Base-by-base conservation (phyloP, 495 filamentous ascomycete genomes). In the Hypoxylon rickii region DNA sequence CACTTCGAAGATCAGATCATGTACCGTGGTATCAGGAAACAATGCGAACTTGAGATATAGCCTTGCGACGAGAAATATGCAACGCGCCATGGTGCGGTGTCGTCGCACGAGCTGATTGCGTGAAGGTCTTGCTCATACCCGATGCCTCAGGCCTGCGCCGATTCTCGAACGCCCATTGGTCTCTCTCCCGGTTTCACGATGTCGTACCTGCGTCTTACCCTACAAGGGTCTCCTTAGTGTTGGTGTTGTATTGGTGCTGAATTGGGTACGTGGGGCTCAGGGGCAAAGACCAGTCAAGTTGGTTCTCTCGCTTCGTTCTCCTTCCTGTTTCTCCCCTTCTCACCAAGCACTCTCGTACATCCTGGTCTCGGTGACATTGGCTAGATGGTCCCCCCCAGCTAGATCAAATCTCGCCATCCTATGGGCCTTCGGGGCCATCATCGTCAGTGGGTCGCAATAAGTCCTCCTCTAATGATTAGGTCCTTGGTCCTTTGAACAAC, bases 121-220 rank as follows among this genome's bases (percentile, higher is more conserved):
- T 54, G 44, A 55, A 24, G 34, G 20, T 5, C 38, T 40, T 17
- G 31, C 31, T 46, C 5, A 22, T 10, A 24, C 44, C 51, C 41
- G 10, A 51, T 36, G 33, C 29, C 26, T 62, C 58, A 61, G 57
- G 44, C 55, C 33, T 8, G 7, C 13, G 32, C 29, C 10, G 33
- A 44, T 44, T 47, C 38, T 37, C 12, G 10, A 34, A 19, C 19
- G 17, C 22, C 22, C 26, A 64, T 61, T 64, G 61, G 61, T n/a
- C n/a, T 36, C 16, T 44, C 44, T 60, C 21, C 17, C 58, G 48
- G 66, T 69, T 69, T 69, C 66, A 69, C 66, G 46, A 66, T 66
- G 53, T 44, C 42, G 66, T 69, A 69, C 66, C 66, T 69, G 66
- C 66, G 52, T 66, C 49, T 61, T 55, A 19, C 52, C 46, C 34